Evolutionary conservation across 2,329 filamentous ascomycete genomes (phyloP).

Genomic region (Paecilomyces variotii): DNA sequence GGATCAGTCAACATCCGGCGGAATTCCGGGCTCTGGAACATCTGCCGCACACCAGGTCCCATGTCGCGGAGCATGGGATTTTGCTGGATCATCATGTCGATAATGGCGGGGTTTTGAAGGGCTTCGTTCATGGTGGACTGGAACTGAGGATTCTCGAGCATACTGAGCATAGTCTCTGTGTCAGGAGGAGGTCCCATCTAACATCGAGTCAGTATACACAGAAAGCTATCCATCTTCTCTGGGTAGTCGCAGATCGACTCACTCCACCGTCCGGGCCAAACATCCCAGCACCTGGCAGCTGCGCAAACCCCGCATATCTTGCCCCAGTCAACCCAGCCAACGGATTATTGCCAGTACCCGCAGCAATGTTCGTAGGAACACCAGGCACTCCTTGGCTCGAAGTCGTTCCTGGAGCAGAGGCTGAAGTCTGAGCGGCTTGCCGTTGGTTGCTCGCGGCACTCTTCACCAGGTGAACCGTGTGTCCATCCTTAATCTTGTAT

Average conservation of each 20-base stretch:
- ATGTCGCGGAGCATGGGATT: slow-evolving; percentile 74
- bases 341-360: slow-evolving; percentile 67
- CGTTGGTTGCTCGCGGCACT: slow-evolving; percentile 80
- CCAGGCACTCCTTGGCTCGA: slow-evolving; percentile 26
- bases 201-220: slow-evolving; percentile 3
- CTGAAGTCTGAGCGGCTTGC: slow-evolving; percentile 43
- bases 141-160: slow-evolving; percentile 84
- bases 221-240: background rate
- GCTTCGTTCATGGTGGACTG: slow-evolving; percentile 87
- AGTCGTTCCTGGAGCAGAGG: slow-evolving; percentile 23
- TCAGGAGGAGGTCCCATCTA: slow-evolving; percentile 86
- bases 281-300: slow-evolving; percentile 75
- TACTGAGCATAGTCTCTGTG: slow-evolving; percentile 70
- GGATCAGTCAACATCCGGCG: slow-evolving; percentile 91
- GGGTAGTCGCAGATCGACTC: slow-evolving; percentile 37
- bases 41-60: slow-evolving; percentile 66
- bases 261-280: slow-evolving; percentile 94
- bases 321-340: slow-evolving; percentile 86
- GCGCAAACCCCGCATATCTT: slow-evolving; percentile 84
- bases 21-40: slow-evolving; percentile 82
- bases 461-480: slow-evolving; percentile 95
- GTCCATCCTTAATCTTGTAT: slow-evolving; percentile 93
- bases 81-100: slow-evolving; percentile 89
- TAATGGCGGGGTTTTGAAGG: slow-evolving; percentile 86
- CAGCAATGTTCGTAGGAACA: slow-evolving; percentile 41